A percentile compares a stretch with the other conserved stretches of the same genome.
phyloP scores from a whole-genome alignment of 805 yeast genomes.

The Wickerhamomyces silvicola region DNA sequence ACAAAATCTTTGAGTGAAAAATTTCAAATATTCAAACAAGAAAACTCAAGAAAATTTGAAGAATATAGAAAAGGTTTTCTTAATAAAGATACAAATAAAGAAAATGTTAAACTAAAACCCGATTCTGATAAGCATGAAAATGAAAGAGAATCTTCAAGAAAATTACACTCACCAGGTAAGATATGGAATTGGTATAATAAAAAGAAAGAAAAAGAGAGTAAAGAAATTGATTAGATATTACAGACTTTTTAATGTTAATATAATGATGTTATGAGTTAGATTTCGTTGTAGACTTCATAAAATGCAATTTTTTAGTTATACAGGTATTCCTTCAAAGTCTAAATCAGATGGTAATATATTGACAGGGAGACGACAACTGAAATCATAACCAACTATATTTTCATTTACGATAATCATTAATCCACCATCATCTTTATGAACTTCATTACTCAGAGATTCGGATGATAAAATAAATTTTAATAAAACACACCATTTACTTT shows the following conservation, averaged over 20 bases:
- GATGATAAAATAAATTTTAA: slow-evolving; percentile 30
- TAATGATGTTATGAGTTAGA: background rate
- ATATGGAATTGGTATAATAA: slow-evolving; percentile 17
- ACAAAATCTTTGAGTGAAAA: slow-evolving; percentile 17
- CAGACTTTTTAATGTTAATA: background rate
- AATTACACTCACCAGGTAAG: slow-evolving; percentile 10
- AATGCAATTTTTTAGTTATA: slow-evolving; percentile 1
- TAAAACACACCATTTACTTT: slow-evolving; percentile 30
- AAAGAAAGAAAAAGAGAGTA: slow-evolving; percentile 5
- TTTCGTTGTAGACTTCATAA: background rate
- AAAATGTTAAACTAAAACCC: slow-evolving; percentile 1
- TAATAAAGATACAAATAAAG: slow-evolving; percentile 5
- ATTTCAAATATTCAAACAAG: slow-evolving; percentile 26
- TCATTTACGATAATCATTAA: slow-evolving; percentile 26
- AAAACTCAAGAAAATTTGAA: slow-evolving; percentile 21
- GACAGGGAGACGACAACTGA: slow-evolving; percentile 39
- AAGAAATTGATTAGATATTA: background rate
- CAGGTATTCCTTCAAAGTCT: slow-evolving; percentile 42
- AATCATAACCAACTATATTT: slow-evolving; percentile 31
- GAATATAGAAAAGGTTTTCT: slow-evolving; percentile 12
- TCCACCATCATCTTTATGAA: slow-evolving; percentile 33
- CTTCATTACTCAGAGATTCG: slow-evolving; percentile 13
- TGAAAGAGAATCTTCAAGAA: slow-evolving; percentile 6
- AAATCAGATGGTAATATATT: slow-evolving; percentile 38
- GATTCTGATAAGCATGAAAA: slow-evolving; percentile 4